phyloP scores from a whole-genome alignment of 75 land plant genomes.

The Cunninghamia lanceolata region DNA sequence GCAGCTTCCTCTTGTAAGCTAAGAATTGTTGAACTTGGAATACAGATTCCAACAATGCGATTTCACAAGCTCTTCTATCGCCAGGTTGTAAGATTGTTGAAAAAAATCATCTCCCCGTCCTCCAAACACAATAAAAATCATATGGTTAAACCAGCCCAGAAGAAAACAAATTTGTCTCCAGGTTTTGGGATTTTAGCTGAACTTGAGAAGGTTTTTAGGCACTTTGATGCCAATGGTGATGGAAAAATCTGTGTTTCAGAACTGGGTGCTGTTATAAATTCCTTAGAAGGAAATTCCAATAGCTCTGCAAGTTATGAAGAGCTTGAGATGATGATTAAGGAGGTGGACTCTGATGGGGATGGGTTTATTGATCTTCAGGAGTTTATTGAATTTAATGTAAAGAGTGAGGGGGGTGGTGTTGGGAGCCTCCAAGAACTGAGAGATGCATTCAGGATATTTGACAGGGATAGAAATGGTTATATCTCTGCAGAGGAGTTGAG shows the following conservation, averaged over 20 bases:
- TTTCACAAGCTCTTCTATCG: neutral
- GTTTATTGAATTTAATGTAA: constrained; percentile 23
- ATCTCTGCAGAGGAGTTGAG: constrained; percentile 48
- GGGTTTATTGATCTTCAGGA: constrained; percentile 36
- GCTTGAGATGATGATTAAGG: constrained; percentile 30
- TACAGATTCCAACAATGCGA: neutral
- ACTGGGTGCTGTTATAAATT: constrained; percentile 29
- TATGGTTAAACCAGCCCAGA: neutral
- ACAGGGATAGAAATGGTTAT: constrained; percentile 30
- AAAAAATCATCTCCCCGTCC: neutral
- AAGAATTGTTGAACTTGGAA: neutral
- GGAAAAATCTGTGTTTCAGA: constrained; percentile 30
- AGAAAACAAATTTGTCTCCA: neutral
- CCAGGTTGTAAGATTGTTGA: neutral
- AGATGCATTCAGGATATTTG: constrained; percentile 12
- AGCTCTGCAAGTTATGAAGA: constrained; percentile 24
- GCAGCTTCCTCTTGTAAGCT: neutral
- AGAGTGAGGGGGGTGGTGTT: neutral
- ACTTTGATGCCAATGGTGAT: constrained; percentile 35
- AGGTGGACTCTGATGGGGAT: constrained; percentile 39
- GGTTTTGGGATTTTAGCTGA: neutral
- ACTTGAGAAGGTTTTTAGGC: constrained; percentile 21
- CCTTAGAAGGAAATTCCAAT: constrained; percentile 11
- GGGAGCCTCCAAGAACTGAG: neutral
- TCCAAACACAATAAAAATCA: neutral